Conservation (phyloP, 768 basidiomycete species). For the Suillus sp. region DNA sequence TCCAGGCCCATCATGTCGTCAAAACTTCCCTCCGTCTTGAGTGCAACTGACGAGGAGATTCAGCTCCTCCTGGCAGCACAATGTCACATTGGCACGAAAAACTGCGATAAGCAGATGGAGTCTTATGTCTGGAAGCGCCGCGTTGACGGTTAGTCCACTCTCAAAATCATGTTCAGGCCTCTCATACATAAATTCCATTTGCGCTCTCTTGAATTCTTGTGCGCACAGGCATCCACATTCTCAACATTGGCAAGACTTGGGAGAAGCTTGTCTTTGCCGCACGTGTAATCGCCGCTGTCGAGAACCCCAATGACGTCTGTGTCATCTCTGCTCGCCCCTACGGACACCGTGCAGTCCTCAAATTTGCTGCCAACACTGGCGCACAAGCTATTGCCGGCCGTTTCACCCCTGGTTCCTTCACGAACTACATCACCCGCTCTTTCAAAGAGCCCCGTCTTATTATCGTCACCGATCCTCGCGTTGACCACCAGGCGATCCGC, state of each 20-base stretch:
- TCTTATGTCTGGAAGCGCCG: slow-evolving; percentile 98
- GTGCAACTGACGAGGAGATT: slow-evolving; percentile 97
- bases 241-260: slow-evolving; percentile 99
- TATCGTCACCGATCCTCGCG: slow-evolving; percentile 97
- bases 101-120: slow-evolving; percentile 99
- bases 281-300: slow-evolving; percentile 94
- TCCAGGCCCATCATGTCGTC: slow-evolving; percentile 57
- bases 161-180: slow-evolving; percentile 15
- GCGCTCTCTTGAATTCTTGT: slow-evolving; percentile 3
- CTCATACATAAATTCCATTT: slow-evolving; percentile 15
- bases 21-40: slow-evolving; percentile 92
- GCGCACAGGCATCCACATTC: slow-evolving; percentile 82
- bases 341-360: slow-evolving; percentile 99
- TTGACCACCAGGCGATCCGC: slow-evolving; percentile 99
- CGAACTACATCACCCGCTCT: slow-evolving; percentile 99
- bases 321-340: slow-evolving; percentile 98
- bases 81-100: slow-evolving; percentile 97
- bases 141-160: slow-evolving; percentile 73
- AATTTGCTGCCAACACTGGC: slow-evolving; percentile 97
- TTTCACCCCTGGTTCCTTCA: slow-evolving; percentile 98
- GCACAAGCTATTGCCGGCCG: slow-evolving; percentile 99
- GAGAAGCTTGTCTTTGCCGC: slow-evolving; percentile 99
- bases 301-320: slow-evolving; percentile 97
- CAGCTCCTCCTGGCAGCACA: slow-evolving; percentile 93
- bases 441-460: slow-evolving; percentile 99